Conservation (phyloP, 164 flowering plant genomes). For the Litsea cubeba region DNA sequence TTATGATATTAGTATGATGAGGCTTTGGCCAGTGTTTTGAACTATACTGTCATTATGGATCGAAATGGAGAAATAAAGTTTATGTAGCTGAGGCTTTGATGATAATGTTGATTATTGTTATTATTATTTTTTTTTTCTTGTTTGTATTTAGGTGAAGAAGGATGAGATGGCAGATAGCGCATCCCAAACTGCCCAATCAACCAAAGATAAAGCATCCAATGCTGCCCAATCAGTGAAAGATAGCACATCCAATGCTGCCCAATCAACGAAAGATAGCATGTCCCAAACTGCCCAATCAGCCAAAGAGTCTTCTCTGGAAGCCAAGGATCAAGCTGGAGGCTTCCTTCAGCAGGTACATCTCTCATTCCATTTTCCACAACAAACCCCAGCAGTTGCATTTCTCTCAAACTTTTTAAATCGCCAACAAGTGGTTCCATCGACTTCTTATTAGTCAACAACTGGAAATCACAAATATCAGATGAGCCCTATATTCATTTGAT, state of each 20-base stretch:
- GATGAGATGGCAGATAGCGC: background rate
- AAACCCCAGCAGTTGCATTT: background rate
- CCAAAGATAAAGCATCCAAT: background rate
- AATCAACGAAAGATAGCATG: background rate
- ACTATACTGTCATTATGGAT: background rate
- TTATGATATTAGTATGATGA: too few species aligned
- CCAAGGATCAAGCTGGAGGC: conserved; percentile 1
- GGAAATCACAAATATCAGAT: too few species aligned
- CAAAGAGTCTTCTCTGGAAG: background rate
- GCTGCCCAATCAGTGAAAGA: background rate
- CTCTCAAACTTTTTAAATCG: background rate
- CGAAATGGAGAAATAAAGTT: background rate
- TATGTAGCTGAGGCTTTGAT: background rate
- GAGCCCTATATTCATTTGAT: too few species aligned
- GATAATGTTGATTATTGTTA: background rate
- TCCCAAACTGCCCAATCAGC: background rate
- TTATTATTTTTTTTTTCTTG: background rate
- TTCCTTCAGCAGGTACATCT: conserved; percentile 7
- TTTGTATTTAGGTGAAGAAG: background rate
- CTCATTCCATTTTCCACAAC: background rate
- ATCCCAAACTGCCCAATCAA: conserved; percentile 1
- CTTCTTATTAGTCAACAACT: background rate
- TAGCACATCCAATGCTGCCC: background rate
- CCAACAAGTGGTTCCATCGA: background rate
- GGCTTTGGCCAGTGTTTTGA: too few species aligned